Evolutionary conservation across 306 rosid species (phyloP).

Genomic region (barrel medic (Medicago truncatula)): DNA sequence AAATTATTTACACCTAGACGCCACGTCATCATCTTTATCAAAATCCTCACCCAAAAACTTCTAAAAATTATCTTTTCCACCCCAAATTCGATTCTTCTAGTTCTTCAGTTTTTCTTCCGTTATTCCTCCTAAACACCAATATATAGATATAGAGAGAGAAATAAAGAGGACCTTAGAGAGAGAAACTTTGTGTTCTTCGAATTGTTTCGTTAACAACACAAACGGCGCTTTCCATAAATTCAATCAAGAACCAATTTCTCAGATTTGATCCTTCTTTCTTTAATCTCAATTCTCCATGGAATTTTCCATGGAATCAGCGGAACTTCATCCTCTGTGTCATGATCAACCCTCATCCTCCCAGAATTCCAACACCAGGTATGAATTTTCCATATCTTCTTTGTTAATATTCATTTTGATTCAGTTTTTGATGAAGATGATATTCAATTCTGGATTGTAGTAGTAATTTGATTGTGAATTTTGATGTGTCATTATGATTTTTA

Average conservation of each 20-base stretch:
- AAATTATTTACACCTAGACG: background rate
- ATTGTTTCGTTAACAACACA: constrained; percentile 4
- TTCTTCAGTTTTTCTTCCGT: constrained; percentile 7
- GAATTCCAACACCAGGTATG: constrained; percentile 49
- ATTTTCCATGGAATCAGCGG: constrained; percentile 16
- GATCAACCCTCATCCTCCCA: constrained; percentile 43
- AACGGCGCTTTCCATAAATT: constrained; percentile 6
- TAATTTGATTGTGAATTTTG: constrained; percentile 9
- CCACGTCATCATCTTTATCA: background rate
- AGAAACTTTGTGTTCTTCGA: constrained; percentile 7
- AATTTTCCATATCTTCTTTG: background rate
- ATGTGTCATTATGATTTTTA: background rate
- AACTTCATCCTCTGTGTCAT: constrained; percentile 33
- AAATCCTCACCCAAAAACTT: background rate
- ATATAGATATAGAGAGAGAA: constrained; percentile 15
- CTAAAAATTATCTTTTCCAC: background rate
- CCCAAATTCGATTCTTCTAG: constrained; percentile 14
- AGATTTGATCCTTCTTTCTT: constrained; percentile 16
- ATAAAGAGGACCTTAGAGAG: constrained; percentile 2
- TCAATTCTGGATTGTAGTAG: background rate
- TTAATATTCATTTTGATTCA: constrained; percentile 22
- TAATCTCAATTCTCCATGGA: constrained; percentile 21
- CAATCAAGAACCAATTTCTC: constrained; percentile 3
- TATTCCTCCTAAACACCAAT: background rate
- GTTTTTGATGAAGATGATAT: background rate